A percentile compares a stretch with the other conserved stretches of the same genome.
phyloP scores from a whole-genome alignment of 805 yeast species.

The Suhomyces sp. region DNA sequence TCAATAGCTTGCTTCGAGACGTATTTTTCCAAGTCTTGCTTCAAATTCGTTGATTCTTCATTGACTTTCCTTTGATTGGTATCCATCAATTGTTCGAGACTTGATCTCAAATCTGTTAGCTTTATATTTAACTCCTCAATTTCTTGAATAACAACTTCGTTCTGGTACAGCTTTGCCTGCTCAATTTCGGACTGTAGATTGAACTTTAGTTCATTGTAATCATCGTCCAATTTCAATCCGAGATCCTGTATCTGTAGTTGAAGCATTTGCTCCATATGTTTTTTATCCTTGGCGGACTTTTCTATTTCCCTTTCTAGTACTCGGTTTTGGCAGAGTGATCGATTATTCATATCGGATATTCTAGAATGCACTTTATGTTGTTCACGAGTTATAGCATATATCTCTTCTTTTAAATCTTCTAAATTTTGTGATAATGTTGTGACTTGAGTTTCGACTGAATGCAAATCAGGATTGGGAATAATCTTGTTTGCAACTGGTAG shows the following conservation, averaged over 20 bases:
- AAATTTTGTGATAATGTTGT: constrained; percentile 8
- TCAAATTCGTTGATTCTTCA: constrained; percentile 14
- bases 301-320: constrained; percentile 7
- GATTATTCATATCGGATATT: constrained; percentile 6
- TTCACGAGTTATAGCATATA: constrained; percentile 7
- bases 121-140: constrained; percentile 15
- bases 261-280: constrained; percentile 26
- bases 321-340: constrained; percentile 3
- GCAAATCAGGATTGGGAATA: neutral
- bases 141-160: constrained; percentile 18
- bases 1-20: constrained; percentile 17
- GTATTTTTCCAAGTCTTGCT: constrained; percentile 15
- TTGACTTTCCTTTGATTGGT: constrained; percentile 14
- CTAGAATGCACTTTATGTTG: constrained; percentile 7
- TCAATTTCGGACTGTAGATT: constrained; percentile 34
- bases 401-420: constrained; percentile 12
- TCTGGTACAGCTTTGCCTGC: constrained; percentile 21
- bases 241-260: constrained; percentile 29
- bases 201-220: constrained; percentile 29
- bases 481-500: neutral
- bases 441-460: constrained; percentile 6
- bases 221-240: constrained; percentile 22
- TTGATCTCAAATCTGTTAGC: constrained; percentile 5
- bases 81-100: constrained; percentile 5
- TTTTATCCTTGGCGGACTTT: constrained; percentile 19